Evolutionary conservation across 2,329 filamentous ascomycete species (phyloP).

Genomic region (Chaetomium strumarium): DNA sequence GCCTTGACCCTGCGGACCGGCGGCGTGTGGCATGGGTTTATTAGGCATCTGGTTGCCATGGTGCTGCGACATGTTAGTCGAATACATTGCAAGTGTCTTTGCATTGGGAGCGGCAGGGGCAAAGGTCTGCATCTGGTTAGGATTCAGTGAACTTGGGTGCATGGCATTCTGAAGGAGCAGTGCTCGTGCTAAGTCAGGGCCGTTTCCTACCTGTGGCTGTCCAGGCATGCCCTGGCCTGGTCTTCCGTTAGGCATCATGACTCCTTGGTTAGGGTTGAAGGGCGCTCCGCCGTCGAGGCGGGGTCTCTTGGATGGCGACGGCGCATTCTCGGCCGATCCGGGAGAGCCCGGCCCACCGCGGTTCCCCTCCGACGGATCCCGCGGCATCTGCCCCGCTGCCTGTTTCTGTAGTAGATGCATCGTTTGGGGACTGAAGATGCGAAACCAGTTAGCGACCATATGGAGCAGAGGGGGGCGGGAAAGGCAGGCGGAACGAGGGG

Average conservation of each 20-base stretch:
- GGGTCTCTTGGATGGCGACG: conserved; percentile 85
- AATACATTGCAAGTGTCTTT: conserved; percentile 77
- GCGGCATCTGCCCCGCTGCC: conserved; percentile 63
- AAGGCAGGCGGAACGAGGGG: too few relatives aligned
- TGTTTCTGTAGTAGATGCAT: conserved; percentile 70
- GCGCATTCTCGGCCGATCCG: conserved; percentile 75
- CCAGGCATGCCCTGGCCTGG: conserved; percentile 66
- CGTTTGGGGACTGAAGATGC: conserved; percentile 50
- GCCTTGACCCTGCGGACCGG: conserved; percentile 66
- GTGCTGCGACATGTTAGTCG: conserved; percentile 76
- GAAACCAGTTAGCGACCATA: conserved; percentile 15
- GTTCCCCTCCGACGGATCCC: conserved; percentile 80
- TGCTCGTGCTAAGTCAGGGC: conserved; percentile 49
- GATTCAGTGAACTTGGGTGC: conserved; percentile 65
- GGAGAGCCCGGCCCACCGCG: conserved; percentile 77
- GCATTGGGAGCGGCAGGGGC: conserved; percentile 50
- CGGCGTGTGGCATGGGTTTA: conserved; percentile 70
- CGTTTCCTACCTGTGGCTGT: conserved; percentile 59
- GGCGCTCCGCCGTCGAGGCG: conserved; percentile 68
- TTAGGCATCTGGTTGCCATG: conserved; percentile 75
- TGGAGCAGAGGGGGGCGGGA: neutral
- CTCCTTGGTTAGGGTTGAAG: conserved; percentile 65
- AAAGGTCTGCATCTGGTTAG: conserved; percentile 66
- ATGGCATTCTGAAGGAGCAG: conserved; percentile 65
- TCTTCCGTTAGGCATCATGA: conserved; percentile 69